phyloP scores from a whole-genome alignment of 1,139 yeast genomes.

The Saccharomycopsis hybrid region DNA sequence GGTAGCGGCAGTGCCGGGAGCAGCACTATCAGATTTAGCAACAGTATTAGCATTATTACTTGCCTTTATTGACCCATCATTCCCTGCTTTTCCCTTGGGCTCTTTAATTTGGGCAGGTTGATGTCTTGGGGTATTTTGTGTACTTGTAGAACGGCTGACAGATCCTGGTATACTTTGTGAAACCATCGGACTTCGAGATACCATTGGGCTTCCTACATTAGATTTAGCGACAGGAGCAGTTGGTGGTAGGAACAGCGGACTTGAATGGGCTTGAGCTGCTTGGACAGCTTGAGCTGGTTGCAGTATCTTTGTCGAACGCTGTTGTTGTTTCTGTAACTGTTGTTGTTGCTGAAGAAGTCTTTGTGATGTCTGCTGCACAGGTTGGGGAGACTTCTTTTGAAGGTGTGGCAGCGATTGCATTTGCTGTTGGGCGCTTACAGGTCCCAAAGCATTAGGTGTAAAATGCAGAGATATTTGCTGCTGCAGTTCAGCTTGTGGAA shows the following conservation, averaged over 20 bases:
- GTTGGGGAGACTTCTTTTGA: conserved; percentile 5
- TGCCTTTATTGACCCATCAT: too few relatives aligned
- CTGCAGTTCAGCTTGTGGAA: too few relatives aligned
- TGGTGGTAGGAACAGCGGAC: background rate
- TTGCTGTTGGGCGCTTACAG: conserved; percentile 6
- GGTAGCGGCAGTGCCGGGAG: too few relatives aligned
- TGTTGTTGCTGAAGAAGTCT: conserved; percentile 4
- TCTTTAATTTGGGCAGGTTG: conserved; percentile 3
- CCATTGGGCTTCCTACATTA: conserved; percentile 4
- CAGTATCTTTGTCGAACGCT: background rate
- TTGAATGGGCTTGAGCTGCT: background rate
- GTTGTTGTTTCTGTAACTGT: conserved; percentile 5
- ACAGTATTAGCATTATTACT: too few relatives aligned
- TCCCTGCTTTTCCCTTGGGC: too few relatives aligned
- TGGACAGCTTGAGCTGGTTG: background rate
- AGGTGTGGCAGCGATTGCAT: conserved; percentile 7
- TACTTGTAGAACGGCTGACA: conserved; percentile 1
- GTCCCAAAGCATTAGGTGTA: background rate
- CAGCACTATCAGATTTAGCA: too few relatives aligned
- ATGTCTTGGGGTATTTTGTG: conserved; percentile 7
- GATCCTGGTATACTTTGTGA: background rate
- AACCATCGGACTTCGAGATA: too few relatives aligned
- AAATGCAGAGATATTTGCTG: too few relatives aligned
- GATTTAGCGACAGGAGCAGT: conserved; percentile 5
- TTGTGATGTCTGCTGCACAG: conserved; percentile 1